Conservation (phyloP, 139 green algal species). For the Micromonas pusilla region DNA sequence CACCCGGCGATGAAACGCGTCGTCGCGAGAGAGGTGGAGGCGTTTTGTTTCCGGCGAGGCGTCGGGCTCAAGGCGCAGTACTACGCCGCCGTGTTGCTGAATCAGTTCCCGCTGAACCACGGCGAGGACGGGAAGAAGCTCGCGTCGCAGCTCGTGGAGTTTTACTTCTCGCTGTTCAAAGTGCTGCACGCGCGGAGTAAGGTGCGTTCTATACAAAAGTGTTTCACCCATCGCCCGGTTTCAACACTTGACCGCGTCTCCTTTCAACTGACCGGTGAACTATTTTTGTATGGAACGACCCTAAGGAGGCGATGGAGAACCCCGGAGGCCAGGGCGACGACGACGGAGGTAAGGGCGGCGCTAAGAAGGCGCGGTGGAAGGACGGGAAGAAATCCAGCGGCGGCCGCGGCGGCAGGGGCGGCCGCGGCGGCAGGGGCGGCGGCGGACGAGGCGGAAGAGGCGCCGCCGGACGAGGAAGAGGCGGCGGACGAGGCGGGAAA, state of each 20-base stretch:
- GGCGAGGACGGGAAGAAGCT: background rate
- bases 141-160: slow-evolving; percentile 10
- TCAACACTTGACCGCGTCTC: too few relatives aligned
- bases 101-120: slow-evolving; percentile 28
- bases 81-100: slow-evolving; percentile 35
- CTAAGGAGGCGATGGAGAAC: background rate
- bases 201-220: too few relatives aligned
- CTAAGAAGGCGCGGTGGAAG: background rate
- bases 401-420: slow-evolving; percentile 7
- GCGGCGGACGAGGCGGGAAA: background rate
- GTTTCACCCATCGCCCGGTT: too few relatives aligned
- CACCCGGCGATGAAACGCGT: slow-evolving; percentile 35
- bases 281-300: too few relatives aligned
- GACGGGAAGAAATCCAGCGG: slow-evolving; percentile 6
- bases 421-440: background rate
- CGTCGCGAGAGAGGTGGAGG: slow-evolving; percentile 26
- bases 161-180: slow-evolving; percentile 24
- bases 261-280: too few relatives aligned
- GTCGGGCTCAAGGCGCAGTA: slow-evolving; percentile 31
- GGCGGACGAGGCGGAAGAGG: background rate
- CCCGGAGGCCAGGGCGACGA: background rate
- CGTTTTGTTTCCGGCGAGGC: slow-evolving; percentile 29
- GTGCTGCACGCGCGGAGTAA: slow-evolving; percentile 1
- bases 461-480: background rate
- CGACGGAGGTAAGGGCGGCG: background rate